Evolutionary conservation across 148 eudicot genomes (phyloP).

Genomic region (Beta vulgaris): DNA sequence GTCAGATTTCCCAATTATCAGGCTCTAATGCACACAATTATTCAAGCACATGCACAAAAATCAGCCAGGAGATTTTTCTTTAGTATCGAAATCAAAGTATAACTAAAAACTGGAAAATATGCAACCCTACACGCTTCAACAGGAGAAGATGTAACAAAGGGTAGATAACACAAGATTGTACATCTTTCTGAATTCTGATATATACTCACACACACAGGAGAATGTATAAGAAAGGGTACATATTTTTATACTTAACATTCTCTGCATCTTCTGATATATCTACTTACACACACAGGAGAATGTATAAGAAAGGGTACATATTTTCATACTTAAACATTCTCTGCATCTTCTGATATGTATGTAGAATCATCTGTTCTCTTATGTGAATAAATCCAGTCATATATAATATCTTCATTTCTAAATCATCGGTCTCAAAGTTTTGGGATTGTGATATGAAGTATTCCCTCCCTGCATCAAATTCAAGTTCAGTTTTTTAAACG

Average conservation of each 20-base stretch:
- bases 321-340: not conserved
- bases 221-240: not conserved
- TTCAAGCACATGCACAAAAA: too few relatives aligned
- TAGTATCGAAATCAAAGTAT: not conserved
- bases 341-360: not conserved
- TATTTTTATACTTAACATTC: not conserved
- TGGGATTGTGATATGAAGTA: slow-evolving; percentile 53
- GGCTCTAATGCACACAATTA: too few relatives aligned
- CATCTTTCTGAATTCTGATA: not conserved
- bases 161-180: not conserved
- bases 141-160: not conserved
- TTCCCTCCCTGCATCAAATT: slow-evolving; percentile 60
- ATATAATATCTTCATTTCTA: not conserved
- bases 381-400: not conserved
- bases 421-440: slow-evolving; percentile 32
- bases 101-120: not conserved
- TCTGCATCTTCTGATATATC: not conserved
- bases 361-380: not conserved
- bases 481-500: not conserved
- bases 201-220: not conserved
- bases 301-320: not conserved
- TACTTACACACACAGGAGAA: not conserved
- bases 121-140: not conserved
- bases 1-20: too few relatives aligned
- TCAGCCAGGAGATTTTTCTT: too few relatives aligned